Evolutionary conservation across 768 basidiomycete genomes (phyloP).

Genomic region (Kwoniella mangroviensis): DNA sequence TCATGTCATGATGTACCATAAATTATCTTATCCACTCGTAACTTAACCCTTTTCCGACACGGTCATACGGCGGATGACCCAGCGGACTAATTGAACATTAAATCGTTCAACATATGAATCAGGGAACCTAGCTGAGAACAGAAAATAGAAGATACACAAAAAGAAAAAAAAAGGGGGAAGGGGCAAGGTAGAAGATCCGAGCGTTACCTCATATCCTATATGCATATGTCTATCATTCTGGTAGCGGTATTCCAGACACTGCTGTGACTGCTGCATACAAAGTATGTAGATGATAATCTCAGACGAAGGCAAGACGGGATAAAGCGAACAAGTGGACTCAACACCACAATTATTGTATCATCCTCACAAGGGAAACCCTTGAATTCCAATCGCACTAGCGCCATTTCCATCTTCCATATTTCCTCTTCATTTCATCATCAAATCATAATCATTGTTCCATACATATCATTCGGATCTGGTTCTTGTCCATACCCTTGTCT

Average conservation of each 20-base stretch:
- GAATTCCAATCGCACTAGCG: slow-evolving; percentile 10
- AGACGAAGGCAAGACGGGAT: no score
- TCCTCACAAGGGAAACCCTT: background rate
- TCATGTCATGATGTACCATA: background rate
- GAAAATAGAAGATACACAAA: background rate
- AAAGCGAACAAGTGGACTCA: background rate
- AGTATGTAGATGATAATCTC: no score
- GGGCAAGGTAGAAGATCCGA: background rate
- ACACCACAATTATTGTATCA: background rate
- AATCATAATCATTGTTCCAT: background rate
- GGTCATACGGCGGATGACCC: background rate
- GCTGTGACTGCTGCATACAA: no score
- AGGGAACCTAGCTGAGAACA: background rate
- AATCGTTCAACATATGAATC: background rate
- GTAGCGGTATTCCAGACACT: background rate
- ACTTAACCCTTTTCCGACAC: background rate
- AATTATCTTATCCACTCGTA: background rate
- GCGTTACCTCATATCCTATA: background rate
- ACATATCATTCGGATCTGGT: background rate
- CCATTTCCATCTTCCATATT: background rate
- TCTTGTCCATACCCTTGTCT: background rate
- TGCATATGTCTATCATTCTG: no score
- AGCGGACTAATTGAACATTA: background rate
- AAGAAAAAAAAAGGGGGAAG: background rate
- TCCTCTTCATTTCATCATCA: slow-evolving; percentile 2